These are phyloP conservation scores for Orychophragmus violaceus DNA, from an alignment of 345 rosid genomes.

Conservation along the genomic window DNA sequence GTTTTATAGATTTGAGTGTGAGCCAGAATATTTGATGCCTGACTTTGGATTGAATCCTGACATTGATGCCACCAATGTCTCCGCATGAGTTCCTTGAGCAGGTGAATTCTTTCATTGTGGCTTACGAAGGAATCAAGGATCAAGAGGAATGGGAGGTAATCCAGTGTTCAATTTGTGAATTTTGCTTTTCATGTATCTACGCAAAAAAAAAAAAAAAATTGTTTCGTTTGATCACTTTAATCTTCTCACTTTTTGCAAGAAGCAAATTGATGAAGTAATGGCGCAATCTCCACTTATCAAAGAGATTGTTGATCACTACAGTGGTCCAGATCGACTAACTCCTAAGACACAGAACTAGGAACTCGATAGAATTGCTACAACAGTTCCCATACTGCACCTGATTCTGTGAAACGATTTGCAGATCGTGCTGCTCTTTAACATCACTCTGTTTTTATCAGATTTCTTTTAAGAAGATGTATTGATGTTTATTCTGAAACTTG, in stretches of 20 bases:
- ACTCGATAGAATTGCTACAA: slow-evolving; percentile 76
- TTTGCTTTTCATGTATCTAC: not conserved
- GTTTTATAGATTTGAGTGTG: slow-evolving; percentile 68
- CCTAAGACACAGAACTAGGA: slow-evolving; percentile 77
- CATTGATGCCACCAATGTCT: slow-evolving; percentile 70
- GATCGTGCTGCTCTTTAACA: slow-evolving; percentile 52
- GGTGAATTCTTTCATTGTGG: slow-evolving; percentile 84
- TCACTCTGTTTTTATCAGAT: not conserved
- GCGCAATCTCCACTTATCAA: slow-evolving; percentile 58
- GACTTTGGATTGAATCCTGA: slow-evolving; percentile 76
- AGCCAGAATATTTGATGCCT: slow-evolving; percentile 76
- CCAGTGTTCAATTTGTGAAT: not conserved
- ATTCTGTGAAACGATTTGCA: slow-evolving; percentile 65
- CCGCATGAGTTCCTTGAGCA: slow-evolving; percentile 75
- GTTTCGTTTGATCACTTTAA: not conserved
- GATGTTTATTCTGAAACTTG: not conserved
- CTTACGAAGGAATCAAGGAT: too few species aligned
- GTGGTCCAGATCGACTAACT: slow-evolving; percentile 88
- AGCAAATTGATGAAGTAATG: slow-evolving; percentile 59
- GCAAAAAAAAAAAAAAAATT: not conserved
- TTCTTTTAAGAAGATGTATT: not conserved
- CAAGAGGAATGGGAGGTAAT: slow-evolving; percentile 95
- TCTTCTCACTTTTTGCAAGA: slow-evolving; percentile 35
- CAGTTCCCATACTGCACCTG: slow-evolving; percentile 64
- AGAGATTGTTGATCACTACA: slow-evolving; percentile 67